A percentile compares a stretch with the other conserved stretches of the same genome.
These are phyloP conservation scores for Bacterosira constricta DNA, from an alignment of 108 stramenopile genomes.

Conservation along the genomic window DNA sequence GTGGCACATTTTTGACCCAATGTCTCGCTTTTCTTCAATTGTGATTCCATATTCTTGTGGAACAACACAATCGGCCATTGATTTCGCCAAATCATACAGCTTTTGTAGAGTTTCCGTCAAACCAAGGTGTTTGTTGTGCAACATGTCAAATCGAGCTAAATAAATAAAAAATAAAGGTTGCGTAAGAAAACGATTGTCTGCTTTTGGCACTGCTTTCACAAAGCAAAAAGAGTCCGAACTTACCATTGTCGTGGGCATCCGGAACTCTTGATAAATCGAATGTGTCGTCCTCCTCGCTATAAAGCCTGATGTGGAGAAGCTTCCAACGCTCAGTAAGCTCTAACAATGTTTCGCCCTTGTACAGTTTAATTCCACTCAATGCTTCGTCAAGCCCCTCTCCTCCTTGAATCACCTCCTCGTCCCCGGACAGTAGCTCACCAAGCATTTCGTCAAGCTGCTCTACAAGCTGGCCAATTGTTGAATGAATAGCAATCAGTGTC, in stretches of 20 bases:
- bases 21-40: constrained; percentile 78
- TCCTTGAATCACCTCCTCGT: constrained; percentile 78
- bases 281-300: constrained; percentile 77
- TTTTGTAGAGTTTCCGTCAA: constrained; percentile 77
- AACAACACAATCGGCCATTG: constrained; percentile 94
- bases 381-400: constrained; percentile 86
- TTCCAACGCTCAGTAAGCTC: constrained; percentile 96
- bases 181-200: not conserved
- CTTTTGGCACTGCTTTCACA: constrained; percentile 26
- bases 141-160: constrained; percentile 61
- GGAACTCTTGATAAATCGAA: constrained; percentile 95
- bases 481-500: constrained; percentile 75
- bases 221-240: constrained; percentile 22
- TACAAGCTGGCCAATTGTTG: constrained; percentile 83
- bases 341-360: constrained; percentile 92
- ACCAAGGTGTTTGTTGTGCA: constrained; percentile 93
- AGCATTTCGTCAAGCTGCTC: constrained; percentile 90
- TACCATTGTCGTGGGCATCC: constrained; percentile 90
- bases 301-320: constrained; percentile 86
- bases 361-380: constrained; percentile 85
- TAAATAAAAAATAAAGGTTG: not conserved
- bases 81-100: constrained; percentile 88
- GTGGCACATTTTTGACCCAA: constrained; percentile 91
- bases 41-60: constrained; percentile 98
- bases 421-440: constrained; percentile 66